These are phyloP conservation scores for Plasmodium fragile DNA, from an alignment of 169 alveolate species.

Conservation along the genomic window DNA sequence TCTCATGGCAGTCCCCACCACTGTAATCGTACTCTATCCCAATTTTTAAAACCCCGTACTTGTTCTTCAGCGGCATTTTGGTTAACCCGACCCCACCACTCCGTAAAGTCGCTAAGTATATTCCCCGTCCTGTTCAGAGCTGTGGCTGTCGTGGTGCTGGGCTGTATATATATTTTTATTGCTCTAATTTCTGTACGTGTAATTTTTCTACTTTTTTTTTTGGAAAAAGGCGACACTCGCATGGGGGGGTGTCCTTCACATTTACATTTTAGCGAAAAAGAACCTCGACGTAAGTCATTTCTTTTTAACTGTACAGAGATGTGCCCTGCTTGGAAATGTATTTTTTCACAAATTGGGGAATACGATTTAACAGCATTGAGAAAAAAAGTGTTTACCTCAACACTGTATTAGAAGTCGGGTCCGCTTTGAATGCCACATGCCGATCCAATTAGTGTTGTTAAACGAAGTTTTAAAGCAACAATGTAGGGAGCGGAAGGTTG, in stretches of 20 bases:
- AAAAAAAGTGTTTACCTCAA: not conserved
- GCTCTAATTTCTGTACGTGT: not conserved
- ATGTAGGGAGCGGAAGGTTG: not conserved
- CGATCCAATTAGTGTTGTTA: not conserved
- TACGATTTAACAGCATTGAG: not conserved
- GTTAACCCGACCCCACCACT: not conserved
- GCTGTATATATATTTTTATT: not conserved
- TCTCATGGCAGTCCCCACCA: not conserved
- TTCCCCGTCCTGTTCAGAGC: not conserved
- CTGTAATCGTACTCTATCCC: conserved; percentile 57
- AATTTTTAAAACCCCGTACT: conserved; percentile 47
- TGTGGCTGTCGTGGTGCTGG: not conserved
- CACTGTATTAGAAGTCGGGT: not conserved
- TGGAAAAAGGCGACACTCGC: not conserved
- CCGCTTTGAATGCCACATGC: not conserved
- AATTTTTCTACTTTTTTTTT: not conserved
- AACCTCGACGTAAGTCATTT: not conserved
- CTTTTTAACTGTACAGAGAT: not conserved
- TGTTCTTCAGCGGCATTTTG: conserved; percentile 70
- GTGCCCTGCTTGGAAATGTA: not conserved
- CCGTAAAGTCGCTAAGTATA: not conserved
- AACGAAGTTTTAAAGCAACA: not conserved
- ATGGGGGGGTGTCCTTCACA: not conserved
- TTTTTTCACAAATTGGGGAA: not conserved
- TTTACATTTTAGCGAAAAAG: not conserved